A percentile compares a stretch with the other conserved stretches of the same genome.
Evolutionary conservation across 768 basidiomycete genomes (phyloP).

Genomic region (Daedalea quercina): DNA sequence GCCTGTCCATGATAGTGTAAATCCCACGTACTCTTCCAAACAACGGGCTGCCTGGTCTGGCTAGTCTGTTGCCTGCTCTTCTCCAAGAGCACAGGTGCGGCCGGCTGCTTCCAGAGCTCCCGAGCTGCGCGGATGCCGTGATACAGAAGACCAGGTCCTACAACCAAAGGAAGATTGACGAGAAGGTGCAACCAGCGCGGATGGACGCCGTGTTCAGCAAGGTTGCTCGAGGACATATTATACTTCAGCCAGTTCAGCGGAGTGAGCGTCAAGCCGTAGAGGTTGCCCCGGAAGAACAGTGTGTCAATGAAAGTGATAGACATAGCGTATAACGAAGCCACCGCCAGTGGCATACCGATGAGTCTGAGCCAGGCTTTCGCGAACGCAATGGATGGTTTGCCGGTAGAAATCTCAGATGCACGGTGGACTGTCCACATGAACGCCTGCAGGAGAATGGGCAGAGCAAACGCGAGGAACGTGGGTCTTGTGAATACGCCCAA

Average conservation of each 20-base stretch:
- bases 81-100: not conserved
- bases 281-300: conserved; percentile 25
- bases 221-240: conserved; percentile 29
- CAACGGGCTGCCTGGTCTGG: not conserved
- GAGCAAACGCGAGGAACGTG: conserved; percentile 28
- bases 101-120: not conserved
- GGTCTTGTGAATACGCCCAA: conserved; percentile 28
- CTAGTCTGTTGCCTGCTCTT: not conserved
- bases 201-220: conserved; percentile 33
- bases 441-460: conserved; percentile 25
- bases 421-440: conserved; percentile 11
- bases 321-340: not conserved
- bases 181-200: conserved; percentile 33
- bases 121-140: conserved; percentile 14
- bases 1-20: conserved; percentile 2
- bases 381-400: not conserved
- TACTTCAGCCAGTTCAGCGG: conserved; percentile 33
- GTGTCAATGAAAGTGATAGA: conserved; percentile 23
- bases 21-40: not conserved
- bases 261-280: conserved; percentile 21
- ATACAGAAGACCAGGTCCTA: conserved; percentile 27
- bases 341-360: not conserved
- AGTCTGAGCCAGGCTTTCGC: not conserved
- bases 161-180: conserved; percentile 33
- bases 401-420: not conserved